phyloP scores from a whole-genome alignment of 2,329 filamentous ascomycete species.

The Pseudocercospora macadamiae region DNA sequence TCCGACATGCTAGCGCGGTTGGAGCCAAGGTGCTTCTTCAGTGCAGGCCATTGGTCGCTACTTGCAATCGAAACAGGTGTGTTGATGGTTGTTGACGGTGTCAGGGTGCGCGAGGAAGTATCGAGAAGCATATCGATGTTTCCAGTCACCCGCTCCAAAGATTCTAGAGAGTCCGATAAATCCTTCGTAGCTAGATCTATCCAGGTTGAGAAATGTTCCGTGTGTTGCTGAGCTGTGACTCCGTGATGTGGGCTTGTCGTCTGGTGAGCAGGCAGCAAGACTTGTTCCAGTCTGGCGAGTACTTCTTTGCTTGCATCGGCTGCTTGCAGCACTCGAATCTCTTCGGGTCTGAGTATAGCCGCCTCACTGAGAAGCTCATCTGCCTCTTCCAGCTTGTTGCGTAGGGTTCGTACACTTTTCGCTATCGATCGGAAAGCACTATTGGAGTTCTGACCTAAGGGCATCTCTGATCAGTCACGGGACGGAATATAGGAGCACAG shows the following conservation, averaged over 20 bases:
- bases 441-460: slow-evolving; percentile 15
- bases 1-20: background rate
- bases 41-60: background rate
- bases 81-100: background rate
- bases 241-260: background rate
- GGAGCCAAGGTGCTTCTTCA: no score
- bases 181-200: slow-evolving; percentile 8
- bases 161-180: background rate
- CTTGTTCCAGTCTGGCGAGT: slow-evolving; percentile 12
- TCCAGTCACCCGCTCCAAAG: background rate
- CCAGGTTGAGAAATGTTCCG: background rate
- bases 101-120: background rate
- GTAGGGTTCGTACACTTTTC: slow-evolving; percentile 17
- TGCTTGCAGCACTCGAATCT: slow-evolving; percentile 11
- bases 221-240: background rate
- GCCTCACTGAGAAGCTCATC: slow-evolving; percentile 21
- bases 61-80: background rate
- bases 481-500: background rate
- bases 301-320: slow-evolving; percentile 11
- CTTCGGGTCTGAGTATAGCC: slow-evolving; percentile 9
- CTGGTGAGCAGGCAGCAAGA: background rate
- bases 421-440: slow-evolving; percentile 13
- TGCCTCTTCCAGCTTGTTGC: slow-evolving; percentile 23
- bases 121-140: background rate
- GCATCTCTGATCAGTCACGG: background rate